Conservation (phyloP, 2,329 filamentous ascomycete species). For the Zasmidium cellare region DNA sequence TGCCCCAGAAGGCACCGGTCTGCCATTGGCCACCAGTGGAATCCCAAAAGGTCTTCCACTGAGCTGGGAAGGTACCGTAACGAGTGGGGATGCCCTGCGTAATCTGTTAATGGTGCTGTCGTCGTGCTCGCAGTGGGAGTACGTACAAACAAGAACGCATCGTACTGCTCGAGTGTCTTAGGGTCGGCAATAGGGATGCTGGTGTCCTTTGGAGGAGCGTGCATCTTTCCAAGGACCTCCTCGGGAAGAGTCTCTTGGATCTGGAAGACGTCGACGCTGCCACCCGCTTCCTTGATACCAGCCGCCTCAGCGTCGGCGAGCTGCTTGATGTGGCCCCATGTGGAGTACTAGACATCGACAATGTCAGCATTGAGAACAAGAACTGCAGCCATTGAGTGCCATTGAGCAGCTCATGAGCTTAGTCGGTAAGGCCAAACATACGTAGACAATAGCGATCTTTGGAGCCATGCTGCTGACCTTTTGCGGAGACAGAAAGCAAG, state of each 20-base stretch:
- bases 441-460: constrained; percentile 88
- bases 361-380: background rate
- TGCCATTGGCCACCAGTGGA: constrained; percentile 73
- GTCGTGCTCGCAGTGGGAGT: too few species aligned
- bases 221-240: constrained; percentile 86
- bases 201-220: constrained; percentile 75
- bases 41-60: constrained; percentile 96
- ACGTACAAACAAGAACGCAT: constrained; percentile 57
- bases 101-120: too few species aligned
- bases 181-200: constrained; percentile 63
- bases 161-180: constrained; percentile 68
- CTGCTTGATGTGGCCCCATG: constrained; percentile 69
- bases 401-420: background rate
- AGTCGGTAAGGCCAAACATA: constrained; percentile 51
- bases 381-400: background rate
- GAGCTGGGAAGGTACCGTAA: constrained; percentile 94
- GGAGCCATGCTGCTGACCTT: constrained; percentile 67
- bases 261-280: constrained; percentile 80
- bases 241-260: constrained; percentile 81
- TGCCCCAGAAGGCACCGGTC: constrained; percentile 67
- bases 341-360: constrained; percentile 17
- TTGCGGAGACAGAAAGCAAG: background rate
- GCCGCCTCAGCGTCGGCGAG: constrained; percentile 87
- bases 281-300: constrained; percentile 86
- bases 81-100: constrained; percentile 79